Base-by-base conservation (phyloP, 2,329 filamentous ascomycete genomes). In the Cercospora brassicicola region DNA sequence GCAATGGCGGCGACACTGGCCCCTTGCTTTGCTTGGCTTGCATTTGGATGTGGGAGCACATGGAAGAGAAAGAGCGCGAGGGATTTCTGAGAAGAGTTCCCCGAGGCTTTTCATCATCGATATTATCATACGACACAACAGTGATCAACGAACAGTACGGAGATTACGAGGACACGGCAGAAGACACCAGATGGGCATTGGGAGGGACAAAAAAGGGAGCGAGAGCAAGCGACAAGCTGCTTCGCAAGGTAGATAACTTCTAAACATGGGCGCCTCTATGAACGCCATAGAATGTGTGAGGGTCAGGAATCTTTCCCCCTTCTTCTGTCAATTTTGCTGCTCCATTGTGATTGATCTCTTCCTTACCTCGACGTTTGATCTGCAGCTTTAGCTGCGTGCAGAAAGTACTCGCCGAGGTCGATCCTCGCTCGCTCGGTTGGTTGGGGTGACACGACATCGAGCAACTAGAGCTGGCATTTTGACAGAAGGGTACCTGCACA, bases 261-360 rank as follows among this genome's bases (percentile, higher is more conserved):
- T 30, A 31, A 10, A 57, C 53, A 57, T 57, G 9, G 53, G 53
- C 53, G 53, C 53, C 53, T 57, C 53, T 30, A 9, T 57, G 53
- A 57, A 57, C 53, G 53, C 53, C 53, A 57, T 57, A 30, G 53
- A 28, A 73, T 8, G 67, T 39, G 78, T 71, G 0, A 77, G 64
- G 3, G 84, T 78, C 3, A 75, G 66, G 53, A 56, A 8, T 39
- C 9, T 39, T 8, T 4, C 33, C 11, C 13, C 5, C 33, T 15
- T 36, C 33, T 39, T 18, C 42, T 9, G 1, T 4, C 7, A 11
- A 20, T 20, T n/a, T 9, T 45, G 39, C 8, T 18, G 15, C 7
- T n/a, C 1, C 18, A 18, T 48, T 39, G 33, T 39, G 33, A 39
- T 39, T 2, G 1, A 5, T 39, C 2, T 15, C 13, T 13, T 42